A percentile compares a stretch with the other conserved stretches of the same genome.
These are phyloP conservation scores for Penicillium simplicissimum DNA, from an alignment of 495 filamentous ascomycete species.

Conservation along the genomic window DNA sequence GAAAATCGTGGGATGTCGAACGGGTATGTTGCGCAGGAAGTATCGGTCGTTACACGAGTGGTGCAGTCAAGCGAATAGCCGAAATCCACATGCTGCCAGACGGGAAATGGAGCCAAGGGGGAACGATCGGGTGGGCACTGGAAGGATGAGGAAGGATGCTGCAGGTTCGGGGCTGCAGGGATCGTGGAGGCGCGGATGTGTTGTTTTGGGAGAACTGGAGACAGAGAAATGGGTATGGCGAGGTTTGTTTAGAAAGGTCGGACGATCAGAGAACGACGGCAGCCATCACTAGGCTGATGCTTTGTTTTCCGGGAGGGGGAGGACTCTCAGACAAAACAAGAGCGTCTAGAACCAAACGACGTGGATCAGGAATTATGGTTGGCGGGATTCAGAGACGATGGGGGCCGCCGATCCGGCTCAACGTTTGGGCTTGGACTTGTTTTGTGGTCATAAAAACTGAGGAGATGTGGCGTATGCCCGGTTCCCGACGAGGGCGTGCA, in stretches of 20 bases:
- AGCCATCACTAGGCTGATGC: conserved; percentile 23
- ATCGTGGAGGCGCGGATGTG: conserved; percentile 5
- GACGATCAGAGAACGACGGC: conserved; percentile 24
- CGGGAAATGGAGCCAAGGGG: conserved; percentile 12
- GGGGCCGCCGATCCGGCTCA: conserved; percentile 34
- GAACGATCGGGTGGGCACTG: conserved; percentile 10
- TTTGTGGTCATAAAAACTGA: conserved; percentile 15
- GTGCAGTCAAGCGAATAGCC: conserved; percentile 40
- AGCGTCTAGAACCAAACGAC: conserved; percentile 42
- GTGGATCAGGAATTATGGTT: conserved; percentile 23
- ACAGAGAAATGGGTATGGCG: conserved; percentile 16
- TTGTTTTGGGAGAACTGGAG: conserved; percentile 7
- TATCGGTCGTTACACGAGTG: conserved; percentile 39
- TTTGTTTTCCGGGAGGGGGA: conserved; percentile 25
- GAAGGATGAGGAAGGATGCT: conserved; percentile 15
- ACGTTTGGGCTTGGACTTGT: conserved; percentile 32
- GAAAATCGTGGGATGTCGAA: conserved; percentile 16
- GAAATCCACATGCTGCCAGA: conserved; percentile 45
- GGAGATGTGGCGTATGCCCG: conserved; percentile 25
- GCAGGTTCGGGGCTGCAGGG: conserved; percentile 21
- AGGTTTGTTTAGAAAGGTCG: conserved; percentile 17
- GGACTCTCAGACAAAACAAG: conserved; percentile 22
- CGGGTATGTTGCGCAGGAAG: conserved; percentile 34
- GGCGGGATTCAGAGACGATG: conserved; percentile 24
- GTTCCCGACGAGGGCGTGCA: conserved; percentile 23